Evolutionary conservation across 495 filamentous ascomycete species (phyloP), one percentile per base, ranked within the genome.

Genomic region (Talaromyces nanjingensis): DNA sequence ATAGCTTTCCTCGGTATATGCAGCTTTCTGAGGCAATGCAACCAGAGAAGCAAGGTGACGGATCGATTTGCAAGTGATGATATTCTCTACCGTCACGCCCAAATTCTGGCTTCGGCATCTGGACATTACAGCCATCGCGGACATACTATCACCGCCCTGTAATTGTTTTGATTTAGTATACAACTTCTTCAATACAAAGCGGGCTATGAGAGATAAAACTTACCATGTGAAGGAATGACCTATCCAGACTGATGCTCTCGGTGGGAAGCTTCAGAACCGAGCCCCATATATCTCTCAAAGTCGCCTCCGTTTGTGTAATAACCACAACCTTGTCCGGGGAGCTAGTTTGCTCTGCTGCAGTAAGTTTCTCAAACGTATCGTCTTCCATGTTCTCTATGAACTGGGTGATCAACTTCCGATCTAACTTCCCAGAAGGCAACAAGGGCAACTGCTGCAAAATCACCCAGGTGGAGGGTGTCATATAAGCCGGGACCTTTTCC

Each of bases 211-310:
- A 73, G 74, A 1, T 1, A 31, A 29, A 33, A 62, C 45, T 39
- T 31, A 62, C 59, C 53, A 65, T 24, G 55, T 65, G 73, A 71
- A 86, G 81, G 68, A 87, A 86, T 66, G 73, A 79, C 62, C 83
- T 77, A 56, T 79, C 75, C 6, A 79, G 69, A 5, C 73, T 71
- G 24, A 78, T 67, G 1, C 65, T 53, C 3, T 67, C 64, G 2
- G 65, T 22, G 3, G 65, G 33, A 1, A 77, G 47, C 42, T 78
- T 75, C 11, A 83, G 72, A 7, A 78, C 74, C 6, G 73, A 60
- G 7, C 68, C 66, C 72, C 73, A 79, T 47, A 80, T 71, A 18
- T 68, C 59, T 62, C 69, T 71, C 6, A 81, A 70, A 24, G 45
- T 65, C 57, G 63, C 34, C 25, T 70, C 68, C 1, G 63, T 52